A percentile compares a stretch with the other conserved stretches of the same genome.
These are phyloP conservation scores for Cystobasidium onofrii DNA, from an alignment of 768 basidiomycete genomes.

Conservation along the genomic window DNA sequence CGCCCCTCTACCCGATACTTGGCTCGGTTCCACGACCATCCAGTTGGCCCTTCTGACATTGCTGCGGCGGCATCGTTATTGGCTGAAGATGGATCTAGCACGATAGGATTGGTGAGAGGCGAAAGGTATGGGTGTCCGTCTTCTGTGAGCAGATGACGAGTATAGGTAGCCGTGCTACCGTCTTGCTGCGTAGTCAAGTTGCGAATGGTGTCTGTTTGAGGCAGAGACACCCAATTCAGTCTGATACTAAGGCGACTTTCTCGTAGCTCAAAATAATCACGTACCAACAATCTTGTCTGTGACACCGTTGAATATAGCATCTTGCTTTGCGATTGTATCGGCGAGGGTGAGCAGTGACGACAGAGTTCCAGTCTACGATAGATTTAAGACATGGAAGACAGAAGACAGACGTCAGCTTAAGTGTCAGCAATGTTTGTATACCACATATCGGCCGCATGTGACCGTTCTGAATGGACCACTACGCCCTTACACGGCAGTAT, in stretches of 20 bases:
- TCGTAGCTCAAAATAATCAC: conserved; percentile 57
- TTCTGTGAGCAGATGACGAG: conserved; percentile 39
- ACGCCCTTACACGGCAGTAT: no score
- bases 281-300: conserved; percentile 89
- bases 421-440: neutral
- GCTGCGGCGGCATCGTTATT: neutral
- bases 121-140: conserved; percentile 39
- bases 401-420: neutral
- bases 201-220: neutral
- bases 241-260: no score
- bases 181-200: conserved; percentile 21
- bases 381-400: no score
- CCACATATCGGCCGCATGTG: neutral
- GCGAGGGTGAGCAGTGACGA: conserved; percentile 79
- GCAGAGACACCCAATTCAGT: neutral
- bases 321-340: conserved; percentile 86
- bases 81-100: neutral
- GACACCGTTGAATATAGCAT: conserved; percentile 71
- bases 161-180: conserved; percentile 31
- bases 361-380: conserved; percentile 78
- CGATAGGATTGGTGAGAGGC: conserved; percentile 12
- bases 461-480: neutral
- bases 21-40: conserved; percentile 90
- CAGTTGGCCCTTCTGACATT: conserved; percentile 46
- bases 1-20: conserved; percentile 77